Evolutionary conservation across 106 monocot species (phyloP), one percentile per base, ranked within the genome.

Genomic region (Phalaenopsis equestris): DNA sequence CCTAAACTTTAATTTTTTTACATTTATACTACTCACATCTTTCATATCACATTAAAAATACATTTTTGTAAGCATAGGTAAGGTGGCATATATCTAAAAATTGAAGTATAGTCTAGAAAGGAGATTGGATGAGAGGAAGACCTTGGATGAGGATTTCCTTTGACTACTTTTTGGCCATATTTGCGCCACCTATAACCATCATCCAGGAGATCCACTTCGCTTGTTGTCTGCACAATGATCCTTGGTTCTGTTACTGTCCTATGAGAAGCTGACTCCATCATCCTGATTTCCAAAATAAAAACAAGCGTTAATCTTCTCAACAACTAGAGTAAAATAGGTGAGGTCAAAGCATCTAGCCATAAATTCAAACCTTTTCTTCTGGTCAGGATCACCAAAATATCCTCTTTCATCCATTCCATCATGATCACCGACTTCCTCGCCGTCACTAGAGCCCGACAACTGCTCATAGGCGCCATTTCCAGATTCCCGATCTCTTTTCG

Each of bases 131-230:
- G 43, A n/a, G 45, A 4, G 49, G 61, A 43, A 8, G 72, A 95
- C 95, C 95, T 95, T 67, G 95, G 95, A 75, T 95, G 74, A 72
- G 84, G 89, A 85, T 95, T 95, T 64, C 95, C 90, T 89, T 90
- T 92, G 4, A 96, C 96, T 9, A 90, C 93, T 84, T 96, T 96
- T 83, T 96, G 96, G 77, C 96, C 96, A 78, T 96, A 96, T 77
- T 94, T 96, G 76, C 93, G 91, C 96, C 96, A 96, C 79, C 90
- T 94, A 81, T 94, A 96, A 49, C 96, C 96, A 86, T 96, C 96
- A 82, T 96, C 94, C 55, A 96, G 70, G 78, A 96, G 86, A 86
- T 96, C 96, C 80, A 96, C 83, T 73, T 94, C 94, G 70, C 96
- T 96, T 61, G 88, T 96, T 70, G 96, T 96, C 77, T 96, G 96